Base-by-base conservation (phyloP, 2,329 filamentous ascomycete genomes). In the Tolypocladium paradoxum region DNA sequence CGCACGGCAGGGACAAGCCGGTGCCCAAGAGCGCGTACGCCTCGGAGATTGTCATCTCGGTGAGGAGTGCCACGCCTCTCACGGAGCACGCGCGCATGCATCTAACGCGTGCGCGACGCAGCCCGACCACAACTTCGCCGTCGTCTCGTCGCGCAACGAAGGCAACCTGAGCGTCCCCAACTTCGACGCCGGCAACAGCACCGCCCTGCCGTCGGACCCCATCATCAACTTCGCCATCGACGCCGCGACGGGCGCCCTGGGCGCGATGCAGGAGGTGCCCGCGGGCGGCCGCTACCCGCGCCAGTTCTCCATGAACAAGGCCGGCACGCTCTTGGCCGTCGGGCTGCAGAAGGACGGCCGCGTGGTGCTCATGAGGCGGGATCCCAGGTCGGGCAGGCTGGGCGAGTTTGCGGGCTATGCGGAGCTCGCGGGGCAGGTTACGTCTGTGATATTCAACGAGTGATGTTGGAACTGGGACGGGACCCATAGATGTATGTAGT, bases 141-240 rank as follows among this genome's bases (percentile, higher is more conserved):
- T 87, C 58, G 76, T 86, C 43, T 85, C 84, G 2, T 87, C 86
- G 57, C 83, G 88, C 56, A 78, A 79, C 62, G 84, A 85, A 62
- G 73, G 70, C 46, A 69, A 75, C 24, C 78, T 84, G 63, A 61
- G 61, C 16, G 72, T 79, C 53, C 68, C 73, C 53, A 73, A 74
- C 66, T 65, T 68, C 36, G 72, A 77, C 60, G 52, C 67, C 54
- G 56, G 61, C 58, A 71, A 76, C 62, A 68, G 59, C 57, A 74
- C 73, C 9, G 56, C 60, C 14, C 71, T 82, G 53, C 63, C 74
- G 9, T 84, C 83, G 0, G 85, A 88, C 65, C 78, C 85, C 1
- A 69, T 91, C 52, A 76, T 84, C 55, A 82, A 74, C 54, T 88
- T 82, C 70, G 62, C 70, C 53, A 77, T 88, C 58, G 68, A 81